Conservation (phyloP, 805 yeast species). For the Saccharomycopsis selenospora region DNA sequence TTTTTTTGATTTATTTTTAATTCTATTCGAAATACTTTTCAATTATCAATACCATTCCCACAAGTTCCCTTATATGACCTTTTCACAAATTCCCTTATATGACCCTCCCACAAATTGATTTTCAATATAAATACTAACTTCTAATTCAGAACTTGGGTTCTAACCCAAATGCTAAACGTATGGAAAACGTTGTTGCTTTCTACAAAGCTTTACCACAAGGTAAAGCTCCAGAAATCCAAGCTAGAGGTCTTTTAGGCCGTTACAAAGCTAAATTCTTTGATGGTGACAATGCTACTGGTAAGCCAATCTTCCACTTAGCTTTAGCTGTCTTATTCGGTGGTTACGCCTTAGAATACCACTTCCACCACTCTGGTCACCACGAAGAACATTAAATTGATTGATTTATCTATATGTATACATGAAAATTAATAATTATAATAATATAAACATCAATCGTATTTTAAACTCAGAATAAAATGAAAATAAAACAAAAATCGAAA, state of each 20-base stretch:
- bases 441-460: too few relatives aligned
- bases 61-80: background rate
- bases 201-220: conserved; percentile 97
- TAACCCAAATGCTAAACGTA: conserved; percentile 94
- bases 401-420: too few relatives aligned
- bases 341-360: conserved; percentile 87
- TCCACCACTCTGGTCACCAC: conserved; percentile 56
- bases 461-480: too few relatives aligned
- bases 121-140: conserved; percentile 26
- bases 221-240: conserved; percentile 66
- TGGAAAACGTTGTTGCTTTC: conserved; percentile 90
- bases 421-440: too few relatives aligned
- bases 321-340: conserved; percentile 64
- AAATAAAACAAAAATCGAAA: too few relatives aligned
- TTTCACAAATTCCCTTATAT: background rate
- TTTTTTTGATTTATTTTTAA: too few relatives aligned
- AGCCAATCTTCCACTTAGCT: conserved; percentile 74
- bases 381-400: conserved; percentile 6
- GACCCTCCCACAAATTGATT: too few relatives aligned
- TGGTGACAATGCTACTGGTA: conserved; percentile 77
- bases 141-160: conserved; percentile 70
- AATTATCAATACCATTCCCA: too few relatives aligned
- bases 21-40: too few relatives aligned
- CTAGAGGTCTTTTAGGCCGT: conserved; percentile 61
- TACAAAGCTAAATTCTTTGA: conserved; percentile 84